Conservation (phyloP, 2,329 filamentous ascomycete species). For the Ambrosiella xylebori region DNA sequence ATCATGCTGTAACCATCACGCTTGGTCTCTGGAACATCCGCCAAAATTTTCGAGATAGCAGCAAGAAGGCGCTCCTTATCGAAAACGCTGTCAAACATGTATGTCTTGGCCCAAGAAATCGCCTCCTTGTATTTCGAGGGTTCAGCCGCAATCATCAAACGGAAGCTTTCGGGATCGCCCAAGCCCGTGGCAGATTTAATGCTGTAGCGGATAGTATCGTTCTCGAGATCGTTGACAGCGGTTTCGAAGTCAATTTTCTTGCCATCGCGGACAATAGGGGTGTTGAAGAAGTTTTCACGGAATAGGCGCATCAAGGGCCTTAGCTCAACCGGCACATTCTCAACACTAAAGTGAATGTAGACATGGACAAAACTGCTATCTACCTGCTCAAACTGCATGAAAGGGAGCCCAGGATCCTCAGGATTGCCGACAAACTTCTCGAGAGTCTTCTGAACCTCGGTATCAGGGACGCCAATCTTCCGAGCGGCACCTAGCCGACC, state of each 20-base stretch:
- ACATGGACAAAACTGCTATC: conserved; percentile 84
- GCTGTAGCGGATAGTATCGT: conserved; percentile 72
- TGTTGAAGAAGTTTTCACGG: conserved; percentile 85
- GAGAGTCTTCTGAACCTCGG: conserved; percentile 56
- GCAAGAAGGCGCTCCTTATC: conserved; percentile 51
- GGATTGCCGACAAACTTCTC: conserved; percentile 38
- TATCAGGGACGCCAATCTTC: conserved; percentile 48
- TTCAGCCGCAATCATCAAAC: conserved; percentile 72
- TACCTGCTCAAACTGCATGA: conserved; percentile 94
- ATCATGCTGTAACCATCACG: conserved; percentile 60
- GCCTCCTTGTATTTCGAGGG: conserved; percentile 69
- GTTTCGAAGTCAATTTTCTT: conserved; percentile 73
- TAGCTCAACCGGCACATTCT: conserved; percentile 57
- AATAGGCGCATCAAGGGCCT: conserved; percentile 76
- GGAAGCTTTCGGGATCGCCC: conserved; percentile 65
- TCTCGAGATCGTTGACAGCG: conserved; percentile 77
- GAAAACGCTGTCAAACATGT: conserved; percentile 81
- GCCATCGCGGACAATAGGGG: conserved; percentile 62
- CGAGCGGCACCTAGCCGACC: conserved; percentile 67
- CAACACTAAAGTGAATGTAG: conserved; percentile 63
- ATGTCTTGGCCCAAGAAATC: conserved; percentile 66
- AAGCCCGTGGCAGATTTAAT: conserved; percentile 52
- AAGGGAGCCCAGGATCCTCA: conserved; percentile 22
- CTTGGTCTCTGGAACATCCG: conserved; percentile 84
- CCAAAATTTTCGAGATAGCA: conserved; percentile 61